phyloP scores from a whole-genome alignment of 1,284 basidiomycete genomes.

The Retiboletus flavoniger region DNA sequence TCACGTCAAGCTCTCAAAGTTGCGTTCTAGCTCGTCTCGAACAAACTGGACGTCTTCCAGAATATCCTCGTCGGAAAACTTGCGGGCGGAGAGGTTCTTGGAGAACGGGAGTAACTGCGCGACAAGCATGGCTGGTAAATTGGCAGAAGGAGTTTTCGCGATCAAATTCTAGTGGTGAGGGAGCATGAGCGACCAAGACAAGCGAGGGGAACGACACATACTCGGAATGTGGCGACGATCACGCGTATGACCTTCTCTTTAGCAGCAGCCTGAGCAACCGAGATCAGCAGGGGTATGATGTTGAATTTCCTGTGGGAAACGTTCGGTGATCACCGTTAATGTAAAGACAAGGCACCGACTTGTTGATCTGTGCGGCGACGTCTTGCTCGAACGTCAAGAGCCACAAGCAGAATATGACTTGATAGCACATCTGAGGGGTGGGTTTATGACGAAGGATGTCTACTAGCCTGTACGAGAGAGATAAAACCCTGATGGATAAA shows the following conservation, averaged over 20 bases:
- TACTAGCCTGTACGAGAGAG: slow-evolving; percentile 52
- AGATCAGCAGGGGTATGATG: slow-evolving; percentile 83
- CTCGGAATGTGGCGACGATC: slow-evolving; percentile 89
- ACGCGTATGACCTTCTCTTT: slow-evolving; percentile 98
- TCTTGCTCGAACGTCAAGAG: slow-evolving; percentile 87
- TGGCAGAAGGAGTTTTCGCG: slow-evolving; percentile 74
- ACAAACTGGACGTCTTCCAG: slow-evolving; percentile 89
- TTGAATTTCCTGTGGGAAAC: slow-evolving; percentile 70
- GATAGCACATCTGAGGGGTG: slow-evolving; percentile 93
- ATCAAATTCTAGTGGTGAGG: slow-evolving; percentile 72
- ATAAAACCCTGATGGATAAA: not conserved
- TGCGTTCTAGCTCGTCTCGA: slow-evolving; percentile 74
- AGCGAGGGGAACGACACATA: slow-evolving; percentile 32
- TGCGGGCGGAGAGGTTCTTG: slow-evolving; percentile 80
- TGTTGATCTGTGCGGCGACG: slow-evolving; percentile 84
- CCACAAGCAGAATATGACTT: slow-evolving; percentile 92
- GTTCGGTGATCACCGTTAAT: not conserved
- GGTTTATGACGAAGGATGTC: slow-evolving; percentile 76
- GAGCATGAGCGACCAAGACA: slow-evolving; percentile 2
- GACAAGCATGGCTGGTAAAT: slow-evolving; percentile 91
- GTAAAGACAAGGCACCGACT: slow-evolving; percentile 37
- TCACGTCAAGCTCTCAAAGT: slow-evolving; percentile 88
- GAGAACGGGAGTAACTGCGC: slow-evolving; percentile 83
- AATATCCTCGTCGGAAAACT: slow-evolving; percentile 95
- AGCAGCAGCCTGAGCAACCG: slow-evolving; percentile 84